phyloP scores from a whole-genome alignment of 495 filamentous ascomycete genomes.

The Cercophora sp. region DNA sequence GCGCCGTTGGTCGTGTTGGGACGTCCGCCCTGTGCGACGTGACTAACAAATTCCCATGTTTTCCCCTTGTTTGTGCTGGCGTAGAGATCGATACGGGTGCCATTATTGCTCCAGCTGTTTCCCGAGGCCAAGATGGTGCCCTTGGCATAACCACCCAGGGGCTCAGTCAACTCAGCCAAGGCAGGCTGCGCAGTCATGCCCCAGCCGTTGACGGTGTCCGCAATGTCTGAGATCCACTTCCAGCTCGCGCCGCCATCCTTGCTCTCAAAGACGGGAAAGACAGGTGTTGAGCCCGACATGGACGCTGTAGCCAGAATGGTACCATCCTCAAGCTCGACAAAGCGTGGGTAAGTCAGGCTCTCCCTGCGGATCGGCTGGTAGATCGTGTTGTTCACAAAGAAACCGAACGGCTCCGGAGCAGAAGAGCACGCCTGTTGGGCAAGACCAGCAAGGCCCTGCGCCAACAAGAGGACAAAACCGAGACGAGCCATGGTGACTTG shows the following conservation, averaged over 20 bases:
- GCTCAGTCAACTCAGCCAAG: constrained; percentile 55
- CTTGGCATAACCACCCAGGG: constrained; percentile 50
- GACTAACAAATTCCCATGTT: constrained; percentile 64
- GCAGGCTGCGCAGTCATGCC: constrained; percentile 67
- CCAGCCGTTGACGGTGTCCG: constrained; percentile 59
- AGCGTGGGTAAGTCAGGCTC: constrained; percentile 51
- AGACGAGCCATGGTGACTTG: too few species aligned
- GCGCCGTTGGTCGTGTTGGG: constrained; percentile 58
- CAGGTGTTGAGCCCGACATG: constrained; percentile 51
- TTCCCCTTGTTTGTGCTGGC: constrained; percentile 53
- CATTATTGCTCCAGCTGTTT: constrained; percentile 51
- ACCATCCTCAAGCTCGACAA: constrained; percentile 44
- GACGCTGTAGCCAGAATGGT: constrained; percentile 59
- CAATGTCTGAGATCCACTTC: constrained; percentile 56
- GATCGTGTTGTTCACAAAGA: constrained; percentile 35
- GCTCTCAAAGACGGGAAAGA: constrained; percentile 64
- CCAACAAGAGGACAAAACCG: neutral
- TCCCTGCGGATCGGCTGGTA: constrained; percentile 35
- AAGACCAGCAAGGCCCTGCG: neutral
- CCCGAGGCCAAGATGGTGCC: constrained; percentile 62
- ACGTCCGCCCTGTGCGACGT: constrained; percentile 60
- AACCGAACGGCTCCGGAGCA: constrained; percentile 6
- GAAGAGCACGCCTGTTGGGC: neutral
- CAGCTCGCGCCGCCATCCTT: constrained; percentile 59
- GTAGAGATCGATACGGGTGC: constrained; percentile 66